Percentiles rank a stretch among this genome's conserved stretches.
Conservation (phyloP, 805 yeast species). For the Monosporozyma yasuniensis region DNA sequence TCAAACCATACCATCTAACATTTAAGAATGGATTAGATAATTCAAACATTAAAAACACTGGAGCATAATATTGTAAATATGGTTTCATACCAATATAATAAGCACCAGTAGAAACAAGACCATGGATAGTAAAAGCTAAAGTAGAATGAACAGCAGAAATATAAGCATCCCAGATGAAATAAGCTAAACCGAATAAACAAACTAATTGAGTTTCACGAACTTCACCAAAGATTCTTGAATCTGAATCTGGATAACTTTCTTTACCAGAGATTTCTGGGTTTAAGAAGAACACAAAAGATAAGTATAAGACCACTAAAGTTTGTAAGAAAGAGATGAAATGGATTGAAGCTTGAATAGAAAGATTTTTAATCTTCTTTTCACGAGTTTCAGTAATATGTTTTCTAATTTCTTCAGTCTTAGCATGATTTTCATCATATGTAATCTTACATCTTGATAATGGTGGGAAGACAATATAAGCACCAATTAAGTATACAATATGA, state of each 20-base stretch:
- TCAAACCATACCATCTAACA: slow-evolving; percentile 68
- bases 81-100: slow-evolving; percentile 59
- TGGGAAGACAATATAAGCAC: slow-evolving; percentile 25
- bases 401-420: slow-evolving; percentile 4
- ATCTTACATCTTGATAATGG: slow-evolving; percentile 12
- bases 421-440: slow-evolving; percentile 8
- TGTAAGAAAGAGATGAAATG: slow-evolving; percentile 86
- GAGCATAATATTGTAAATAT: slow-evolving; percentile 67
- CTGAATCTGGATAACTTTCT: slow-evolving; percentile 13
- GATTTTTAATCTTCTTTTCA: slow-evolving; percentile 9
- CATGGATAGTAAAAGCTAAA: slow-evolving; percentile 64
- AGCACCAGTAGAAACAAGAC: slow-evolving; percentile 64
- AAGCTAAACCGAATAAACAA: slow-evolving; percentile 50
- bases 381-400: slow-evolving; percentile 4
- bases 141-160: slow-evolving; percentile 51
- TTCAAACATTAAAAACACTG: slow-evolving; percentile 74
- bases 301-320: slow-evolving; percentile 51
- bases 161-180: slow-evolving; percentile 75
- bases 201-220: slow-evolving; percentile 21
- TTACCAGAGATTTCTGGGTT: slow-evolving; percentile 3
- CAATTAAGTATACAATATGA: slow-evolving; percentile 23
- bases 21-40: slow-evolving; percentile 85
- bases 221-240: slow-evolving; percentile 21
- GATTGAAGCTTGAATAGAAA: slow-evolving; percentile 25
- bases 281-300: slow-evolving; percentile 24